Conservation (phyloP, 1,139 yeast species). For the Zygosaccharomyces pseudobailii region DNA sequence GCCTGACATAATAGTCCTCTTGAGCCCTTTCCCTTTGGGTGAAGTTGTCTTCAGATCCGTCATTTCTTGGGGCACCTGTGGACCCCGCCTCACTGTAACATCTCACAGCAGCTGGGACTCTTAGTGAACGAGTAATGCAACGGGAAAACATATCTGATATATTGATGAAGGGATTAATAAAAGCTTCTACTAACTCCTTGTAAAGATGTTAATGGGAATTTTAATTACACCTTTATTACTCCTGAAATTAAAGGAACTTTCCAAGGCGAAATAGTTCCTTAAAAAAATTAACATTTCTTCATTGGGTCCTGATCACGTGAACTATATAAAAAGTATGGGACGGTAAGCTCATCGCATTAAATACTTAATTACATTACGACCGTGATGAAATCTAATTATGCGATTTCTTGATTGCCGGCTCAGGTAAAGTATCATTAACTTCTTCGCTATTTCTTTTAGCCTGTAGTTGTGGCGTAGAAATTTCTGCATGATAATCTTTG, state of each 20-base stretch:
- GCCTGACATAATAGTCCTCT: constrained; percentile 59
- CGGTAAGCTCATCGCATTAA: not conserved
- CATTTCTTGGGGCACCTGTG: constrained; percentile 49
- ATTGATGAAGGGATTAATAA: not conserved
- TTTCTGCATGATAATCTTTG: constrained; percentile 82
- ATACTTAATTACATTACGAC: not conserved
- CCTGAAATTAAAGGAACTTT: not conserved
- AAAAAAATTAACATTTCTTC: not conserved
- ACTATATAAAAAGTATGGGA: not conserved
- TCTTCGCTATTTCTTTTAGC: constrained; percentile 29
- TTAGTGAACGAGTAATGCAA: constrained; percentile 32
- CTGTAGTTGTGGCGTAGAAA: constrained; percentile 40
- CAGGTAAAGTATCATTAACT: constrained; percentile 15
- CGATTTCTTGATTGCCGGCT: constrained; percentile 18
- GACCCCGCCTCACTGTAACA: constrained; percentile 46
- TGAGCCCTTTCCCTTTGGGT: constrained; percentile 66
- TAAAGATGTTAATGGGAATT: not conserved
- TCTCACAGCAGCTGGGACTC: constrained; percentile 36
- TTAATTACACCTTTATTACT: not conserved
- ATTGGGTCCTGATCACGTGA: constrained; percentile 5
- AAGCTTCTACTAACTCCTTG: too few relatives aligned
- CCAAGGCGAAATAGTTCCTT: not conserved
- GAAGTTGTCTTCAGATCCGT: constrained; percentile 48
- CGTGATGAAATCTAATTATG: constrained; percentile 1
- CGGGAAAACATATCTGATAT: constrained; percentile 24